These are phyloP conservation scores for Colletotrichum lini DNA, from an alignment of 2,329 filamentous ascomycete genomes.

Conservation along the genomic window DNA sequence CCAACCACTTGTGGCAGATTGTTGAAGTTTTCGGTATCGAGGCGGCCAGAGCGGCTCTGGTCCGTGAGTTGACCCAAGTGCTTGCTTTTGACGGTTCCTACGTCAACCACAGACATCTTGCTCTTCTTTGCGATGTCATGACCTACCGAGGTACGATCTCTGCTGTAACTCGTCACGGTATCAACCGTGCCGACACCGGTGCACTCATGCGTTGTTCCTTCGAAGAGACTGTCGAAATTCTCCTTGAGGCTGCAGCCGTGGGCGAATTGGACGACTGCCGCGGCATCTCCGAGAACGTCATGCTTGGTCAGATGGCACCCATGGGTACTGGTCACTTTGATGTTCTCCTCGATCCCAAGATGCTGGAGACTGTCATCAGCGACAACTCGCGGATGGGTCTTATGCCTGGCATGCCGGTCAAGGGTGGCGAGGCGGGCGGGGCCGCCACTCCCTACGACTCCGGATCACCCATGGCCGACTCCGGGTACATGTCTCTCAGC, in stretches of 20 bases:
- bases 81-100: constrained; percentile 99
- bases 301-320: constrained; percentile 96
- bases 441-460: constrained; percentile 96
- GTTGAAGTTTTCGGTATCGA: constrained; percentile 97
- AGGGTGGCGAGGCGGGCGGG: constrained; percentile 82
- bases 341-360: constrained; percentile 91
- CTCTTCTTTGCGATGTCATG: constrained; percentile 97
- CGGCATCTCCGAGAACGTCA: constrained; percentile 98
- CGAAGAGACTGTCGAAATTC: constrained; percentile 98
- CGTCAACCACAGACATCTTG: constrained; percentile 98
- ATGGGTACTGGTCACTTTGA: constrained; percentile 98
- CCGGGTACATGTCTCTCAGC: constrained; percentile 74
- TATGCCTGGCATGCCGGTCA: constrained; percentile 83
- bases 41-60: constrained; percentile 87
- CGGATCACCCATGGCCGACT: constrained; percentile 83
- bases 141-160: constrained; percentile 94
- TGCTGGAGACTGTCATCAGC: constrained; percentile 94
- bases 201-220: constrained; percentile 99
- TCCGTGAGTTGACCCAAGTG: constrained; percentile 91
- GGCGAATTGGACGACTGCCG: constrained; percentile 98
- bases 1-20: constrained; percentile 96
- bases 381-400: constrained; percentile 90
- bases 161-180: constrained; percentile 97
- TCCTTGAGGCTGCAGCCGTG: constrained; percentile 93
- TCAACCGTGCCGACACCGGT: constrained; percentile 97